Conservation (phyloP, 352 stramenopile genomes). For the Phytopythium mirpurense region DNA sequence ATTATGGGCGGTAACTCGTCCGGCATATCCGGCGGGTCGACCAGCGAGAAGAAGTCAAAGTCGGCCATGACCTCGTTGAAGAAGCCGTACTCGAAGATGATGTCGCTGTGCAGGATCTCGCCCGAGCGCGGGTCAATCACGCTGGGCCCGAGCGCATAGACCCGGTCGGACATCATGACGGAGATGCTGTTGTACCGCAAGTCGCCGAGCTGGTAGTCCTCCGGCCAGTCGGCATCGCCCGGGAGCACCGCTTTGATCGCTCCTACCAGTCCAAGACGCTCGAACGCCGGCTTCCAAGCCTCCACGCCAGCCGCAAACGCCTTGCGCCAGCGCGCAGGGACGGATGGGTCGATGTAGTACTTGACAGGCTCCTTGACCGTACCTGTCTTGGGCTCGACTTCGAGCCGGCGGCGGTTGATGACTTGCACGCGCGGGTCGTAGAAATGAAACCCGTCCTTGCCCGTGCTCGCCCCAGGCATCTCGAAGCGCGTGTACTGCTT, state of each 20-base stretch:
- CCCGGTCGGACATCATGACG: constrained; percentile 76
- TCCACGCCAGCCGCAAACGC: constrained; percentile 58
- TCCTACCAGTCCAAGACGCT: constrained; percentile 60
- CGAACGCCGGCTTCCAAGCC: constrained; percentile 78
- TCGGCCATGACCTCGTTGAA: constrained; percentile 60
- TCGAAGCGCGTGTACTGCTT: constrained; percentile 58
- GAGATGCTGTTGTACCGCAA: constrained; percentile 86
- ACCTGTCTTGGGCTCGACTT: constrained; percentile 28
- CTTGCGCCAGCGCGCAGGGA: constrained; percentile 58
- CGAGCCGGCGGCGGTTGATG: constrained; percentile 68
- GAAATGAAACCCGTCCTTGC: constrained; percentile 32
- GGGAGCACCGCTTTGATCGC: constrained; percentile 69
- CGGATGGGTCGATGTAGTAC: constrained; percentile 84
- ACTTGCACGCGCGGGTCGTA: constrained; percentile 56
- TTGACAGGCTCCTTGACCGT: constrained; percentile 46
- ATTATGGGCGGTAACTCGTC: neutral
- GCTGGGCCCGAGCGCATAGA: constrained; percentile 59
- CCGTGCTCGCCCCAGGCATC: constrained; percentile 22
- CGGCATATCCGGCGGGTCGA: constrained; percentile 16
- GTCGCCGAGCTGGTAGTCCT: constrained; percentile 79
- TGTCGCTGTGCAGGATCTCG: constrained; percentile 86
- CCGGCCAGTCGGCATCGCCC: constrained; percentile 62
- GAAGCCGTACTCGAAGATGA: constrained; percentile 85
- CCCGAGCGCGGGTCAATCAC: constrained; percentile 76
- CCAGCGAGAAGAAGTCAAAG: constrained; percentile 42